Conservation (phyloP, 1,284 basidiomycete genomes). For the Rhodofomes roseus region DNA sequence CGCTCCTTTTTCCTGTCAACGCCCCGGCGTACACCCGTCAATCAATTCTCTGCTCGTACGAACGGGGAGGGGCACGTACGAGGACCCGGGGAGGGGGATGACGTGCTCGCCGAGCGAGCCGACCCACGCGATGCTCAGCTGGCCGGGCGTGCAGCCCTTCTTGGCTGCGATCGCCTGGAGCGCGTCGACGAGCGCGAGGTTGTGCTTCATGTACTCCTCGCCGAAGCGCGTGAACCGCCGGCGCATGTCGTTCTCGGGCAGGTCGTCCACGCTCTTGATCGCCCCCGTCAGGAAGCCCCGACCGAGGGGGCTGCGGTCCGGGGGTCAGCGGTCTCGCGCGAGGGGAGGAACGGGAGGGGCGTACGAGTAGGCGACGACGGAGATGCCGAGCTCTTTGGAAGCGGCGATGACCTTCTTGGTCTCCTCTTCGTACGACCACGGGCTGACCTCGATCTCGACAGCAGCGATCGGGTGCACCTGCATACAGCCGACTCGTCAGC, state of each 20-base stretch:
- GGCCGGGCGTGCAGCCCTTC: conserved; percentile 50
- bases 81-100: conserved; percentile 54
- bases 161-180: conserved; percentile 42
- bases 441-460: conserved; percentile 53
- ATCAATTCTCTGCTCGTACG: neutral
- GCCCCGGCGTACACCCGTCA: neutral
- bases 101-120: conserved; percentile 41
- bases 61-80: conserved; percentile 27
- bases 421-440: conserved; percentile 47
- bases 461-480: conserved; percentile 43
- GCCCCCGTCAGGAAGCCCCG: conserved; percentile 52
- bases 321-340: neutral
- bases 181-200: conserved; percentile 50
- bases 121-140: conserved; percentile 65
- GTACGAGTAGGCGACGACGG: conserved; percentile 52
- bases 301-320: conserved; percentile 41
- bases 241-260: conserved; percentile 38
- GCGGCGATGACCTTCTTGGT: conserved; percentile 37
- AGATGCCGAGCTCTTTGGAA: conserved; percentile 42
- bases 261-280: conserved; percentile 43
- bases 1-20: conserved; percentile 30
- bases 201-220: conserved; percentile 47
- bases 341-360: conserved; percentile 4
- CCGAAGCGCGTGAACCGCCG: conserved; percentile 31
- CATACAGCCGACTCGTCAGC: neutral